These are phyloP conservation scores for Trypanosoma scelopori DNA, from an alignment of 208 protist species.

Conservation along the genomic window DNA sequence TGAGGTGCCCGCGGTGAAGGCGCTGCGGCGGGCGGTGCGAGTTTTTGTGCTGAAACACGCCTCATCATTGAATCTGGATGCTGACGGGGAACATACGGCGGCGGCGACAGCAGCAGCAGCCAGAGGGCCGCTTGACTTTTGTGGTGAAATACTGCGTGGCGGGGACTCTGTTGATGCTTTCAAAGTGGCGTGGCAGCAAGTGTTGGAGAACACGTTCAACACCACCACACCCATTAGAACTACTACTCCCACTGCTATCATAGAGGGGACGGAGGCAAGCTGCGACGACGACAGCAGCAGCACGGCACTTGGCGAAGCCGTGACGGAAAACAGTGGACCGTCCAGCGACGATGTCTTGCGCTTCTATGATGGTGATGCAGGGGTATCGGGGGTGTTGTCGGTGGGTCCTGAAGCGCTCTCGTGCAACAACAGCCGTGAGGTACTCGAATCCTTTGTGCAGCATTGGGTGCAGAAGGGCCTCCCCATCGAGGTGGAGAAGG, in stretches of 20 bases:
- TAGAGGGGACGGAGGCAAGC: background rate
- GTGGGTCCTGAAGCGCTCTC: background rate
- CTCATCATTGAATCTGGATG: background rate
- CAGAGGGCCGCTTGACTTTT: background rate
- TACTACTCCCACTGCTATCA: background rate
- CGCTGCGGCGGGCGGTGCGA: background rate
- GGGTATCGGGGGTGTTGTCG: conserved; percentile 15
- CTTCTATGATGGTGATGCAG: conserved; percentile 1
- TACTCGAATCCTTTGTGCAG: conserved; percentile 11
- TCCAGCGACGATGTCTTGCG: too few relatives aligned
- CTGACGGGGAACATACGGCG: background rate
- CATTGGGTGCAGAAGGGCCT: conserved; percentile 9
- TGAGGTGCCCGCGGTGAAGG: conserved; percentile 7
- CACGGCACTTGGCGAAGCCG: background rate
- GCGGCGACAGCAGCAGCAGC: background rate
- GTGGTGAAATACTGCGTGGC: background rate
- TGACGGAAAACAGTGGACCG: too few relatives aligned
- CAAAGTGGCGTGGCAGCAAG: conserved; percentile 5
- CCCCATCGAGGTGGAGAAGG: conserved; percentile 27
- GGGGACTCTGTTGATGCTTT: background rate
- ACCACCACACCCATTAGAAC: background rate
- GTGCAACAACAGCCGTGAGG: conserved; percentile 10
- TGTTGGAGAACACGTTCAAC: conserved; percentile 5
- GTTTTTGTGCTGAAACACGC: conserved; percentile 15
- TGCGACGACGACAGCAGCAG: background rate